phyloP scores from a whole-genome alignment of 768 basidiomycete genomes.

The Serendipita sp. region DNA sequence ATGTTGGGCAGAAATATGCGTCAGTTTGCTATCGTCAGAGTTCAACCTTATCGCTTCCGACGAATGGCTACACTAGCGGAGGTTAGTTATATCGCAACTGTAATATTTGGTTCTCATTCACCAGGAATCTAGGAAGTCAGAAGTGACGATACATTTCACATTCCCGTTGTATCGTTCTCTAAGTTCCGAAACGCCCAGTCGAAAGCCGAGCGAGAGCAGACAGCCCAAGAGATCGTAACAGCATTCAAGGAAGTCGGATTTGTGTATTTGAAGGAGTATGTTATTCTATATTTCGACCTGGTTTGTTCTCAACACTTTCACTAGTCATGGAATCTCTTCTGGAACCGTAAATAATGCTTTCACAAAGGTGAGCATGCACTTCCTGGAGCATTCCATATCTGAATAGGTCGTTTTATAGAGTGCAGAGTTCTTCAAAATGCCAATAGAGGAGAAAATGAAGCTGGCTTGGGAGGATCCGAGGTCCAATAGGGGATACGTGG shows the following conservation, averaged over 20 bases:
- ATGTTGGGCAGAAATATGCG: neutral
- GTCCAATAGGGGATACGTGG: slow-evolving; percentile 71
- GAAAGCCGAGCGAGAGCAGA: slow-evolving; percentile 35
- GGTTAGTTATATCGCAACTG: neutral
- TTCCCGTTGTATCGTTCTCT: slow-evolving; percentile 67
- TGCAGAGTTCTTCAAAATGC: slow-evolving; percentile 54
- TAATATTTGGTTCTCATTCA: neutral
- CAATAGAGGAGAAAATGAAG: slow-evolving; percentile 43
- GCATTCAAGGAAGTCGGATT: slow-evolving; percentile 67
- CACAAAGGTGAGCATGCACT: slow-evolving; percentile 30
- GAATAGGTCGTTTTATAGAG: slow-evolving; percentile 30
- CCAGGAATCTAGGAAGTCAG: slow-evolving; percentile 16
- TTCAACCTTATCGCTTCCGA: neutral
- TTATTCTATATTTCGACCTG: neutral
- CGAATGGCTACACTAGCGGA: slow-evolving; percentile 14
- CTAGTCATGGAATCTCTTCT: slow-evolving; percentile 43
- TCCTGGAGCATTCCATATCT: slow-evolving; percentile 8
- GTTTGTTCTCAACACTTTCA: neutral
- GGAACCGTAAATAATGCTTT: slow-evolving; percentile 44
- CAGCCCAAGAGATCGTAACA: slow-evolving; percentile 43
- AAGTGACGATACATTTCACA: slow-evolving; percentile 31
- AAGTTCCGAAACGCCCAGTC: slow-evolving; percentile 41
- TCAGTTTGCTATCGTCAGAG: neutral
- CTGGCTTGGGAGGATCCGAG: slow-evolving; percentile 76
- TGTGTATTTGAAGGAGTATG: slow-evolving; percentile 44